phyloP scores from a whole-genome alignment of 352 stramenopile genomes.

The Thalassiosira sp. region DNA sequence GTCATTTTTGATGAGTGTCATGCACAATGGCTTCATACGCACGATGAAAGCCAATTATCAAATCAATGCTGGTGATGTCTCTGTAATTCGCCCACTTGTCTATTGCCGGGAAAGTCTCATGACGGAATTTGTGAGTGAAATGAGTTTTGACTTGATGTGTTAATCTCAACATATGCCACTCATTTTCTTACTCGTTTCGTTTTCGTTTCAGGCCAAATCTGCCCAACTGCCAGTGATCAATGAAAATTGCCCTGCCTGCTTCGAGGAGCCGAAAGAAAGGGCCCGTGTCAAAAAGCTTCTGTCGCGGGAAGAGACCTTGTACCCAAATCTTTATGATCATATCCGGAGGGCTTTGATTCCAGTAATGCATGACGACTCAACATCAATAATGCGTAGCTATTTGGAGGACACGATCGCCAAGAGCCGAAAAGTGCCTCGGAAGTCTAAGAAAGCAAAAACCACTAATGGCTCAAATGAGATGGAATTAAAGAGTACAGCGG shows the following conservation, averaged over 20 bases:
- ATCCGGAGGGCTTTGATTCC: conserved; percentile 74
- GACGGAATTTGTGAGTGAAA: conserved; percentile 85
- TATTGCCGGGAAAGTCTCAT: conserved; percentile 94
- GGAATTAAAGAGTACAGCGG: conserved; percentile 2
- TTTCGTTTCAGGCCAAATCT: conserved; percentile 65
- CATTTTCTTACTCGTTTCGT: background rate
- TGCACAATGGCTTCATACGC: conserved; percentile 97
- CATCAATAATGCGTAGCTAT: conserved; percentile 75
- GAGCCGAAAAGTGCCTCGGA: conserved; percentile 63
- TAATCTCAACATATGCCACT: conserved; percentile 8
- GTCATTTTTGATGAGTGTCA: conserved; percentile 97
- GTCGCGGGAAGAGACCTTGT: conserved; percentile 91
- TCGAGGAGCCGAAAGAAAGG: conserved; percentile 96
- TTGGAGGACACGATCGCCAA: conserved; percentile 78
- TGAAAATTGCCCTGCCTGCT: conserved; percentile 98
- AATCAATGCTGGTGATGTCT: conserved; percentile 92
- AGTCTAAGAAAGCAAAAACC: conserved; percentile 35
- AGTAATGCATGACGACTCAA: conserved; percentile 81
- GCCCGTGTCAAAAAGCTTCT: conserved; percentile 97
- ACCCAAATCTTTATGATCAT: conserved; percentile 85
- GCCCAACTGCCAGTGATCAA: conserved; percentile 96
- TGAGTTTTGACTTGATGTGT: background rate
- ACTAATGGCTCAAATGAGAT: conserved; percentile 16
- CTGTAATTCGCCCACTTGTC: conserved; percentile 93
- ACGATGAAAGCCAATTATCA: conserved; percentile 99